phyloP scores from a whole-genome alignment of 2,329 filamentous ascomycete species.

The Cladosporium sp. region DNA sequence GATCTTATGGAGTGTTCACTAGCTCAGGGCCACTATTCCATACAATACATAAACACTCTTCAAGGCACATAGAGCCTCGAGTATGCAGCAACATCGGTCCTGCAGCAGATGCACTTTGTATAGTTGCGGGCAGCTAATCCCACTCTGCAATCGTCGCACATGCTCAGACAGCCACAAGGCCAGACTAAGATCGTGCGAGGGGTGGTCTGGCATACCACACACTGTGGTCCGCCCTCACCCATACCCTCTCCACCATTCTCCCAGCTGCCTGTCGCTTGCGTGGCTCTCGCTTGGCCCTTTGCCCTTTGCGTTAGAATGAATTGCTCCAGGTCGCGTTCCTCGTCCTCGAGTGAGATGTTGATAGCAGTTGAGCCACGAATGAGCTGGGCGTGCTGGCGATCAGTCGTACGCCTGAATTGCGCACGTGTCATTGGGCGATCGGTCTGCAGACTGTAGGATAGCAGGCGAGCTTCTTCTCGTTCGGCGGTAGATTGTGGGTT shows the following conservation, averaged over 20 bases:
- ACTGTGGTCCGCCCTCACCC: conserved; percentile 72
- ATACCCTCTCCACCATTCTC: conserved; percentile 68
- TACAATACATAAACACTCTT: neutral
- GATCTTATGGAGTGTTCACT: too few relatives aligned
- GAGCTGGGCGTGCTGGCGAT: conserved; percentile 66
- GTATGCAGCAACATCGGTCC: conserved; percentile 82
- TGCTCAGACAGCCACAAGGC: conserved; percentile 90
- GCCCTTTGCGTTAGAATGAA: conserved; percentile 54
- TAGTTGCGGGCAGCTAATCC: conserved; percentile 96
- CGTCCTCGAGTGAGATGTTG: conserved; percentile 44
- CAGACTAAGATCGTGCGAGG: conserved; percentile 87
- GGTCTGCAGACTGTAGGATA: conserved; percentile 73
- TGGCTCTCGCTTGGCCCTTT: conserved; percentile 39
- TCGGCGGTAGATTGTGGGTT: conserved; percentile 75
- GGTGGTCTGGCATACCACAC: conserved; percentile 87
- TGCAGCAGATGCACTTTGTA: conserved; percentile 90
- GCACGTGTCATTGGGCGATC: conserved; percentile 75
- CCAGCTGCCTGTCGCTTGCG: conserved; percentile 47
- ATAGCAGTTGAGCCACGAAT: conserved; percentile 44
- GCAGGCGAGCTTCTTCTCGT: conserved; percentile 71
- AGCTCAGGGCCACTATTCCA: too few relatives aligned
- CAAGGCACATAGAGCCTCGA: conserved; percentile 84
- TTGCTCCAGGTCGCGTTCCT: conserved; percentile 55
- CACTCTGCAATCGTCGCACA: conserved; percentile 93
- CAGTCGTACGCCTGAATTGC: conserved; percentile 64